Evolutionary conservation across 1,284 basidiomycete genomes (phyloP).

Genomic region (Malassezia caprae): DNA sequence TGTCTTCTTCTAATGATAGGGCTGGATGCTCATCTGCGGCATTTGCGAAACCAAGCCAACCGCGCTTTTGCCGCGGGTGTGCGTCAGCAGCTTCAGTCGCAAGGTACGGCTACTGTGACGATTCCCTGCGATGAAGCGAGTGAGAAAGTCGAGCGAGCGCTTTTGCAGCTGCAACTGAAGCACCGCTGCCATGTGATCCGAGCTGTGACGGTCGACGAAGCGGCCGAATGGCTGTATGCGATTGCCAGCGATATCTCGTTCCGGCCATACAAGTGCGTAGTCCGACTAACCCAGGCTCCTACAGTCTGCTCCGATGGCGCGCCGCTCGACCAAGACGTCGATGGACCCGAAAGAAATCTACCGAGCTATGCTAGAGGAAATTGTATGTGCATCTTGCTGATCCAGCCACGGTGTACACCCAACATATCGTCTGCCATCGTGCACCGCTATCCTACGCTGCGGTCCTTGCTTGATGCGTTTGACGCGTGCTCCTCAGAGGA

Average conservation of each 20-base stretch:
- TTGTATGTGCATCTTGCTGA: not conserved
- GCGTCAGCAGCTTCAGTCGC: constrained; percentile 5
- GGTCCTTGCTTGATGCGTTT: constrained; percentile 2
- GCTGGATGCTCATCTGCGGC: constrained; percentile 1
- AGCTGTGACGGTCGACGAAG: not conserved
- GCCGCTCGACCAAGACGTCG: not conserved
- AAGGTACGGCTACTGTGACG: not conserved
- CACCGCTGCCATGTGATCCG: constrained; percentile 10
- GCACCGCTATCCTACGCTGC: constrained; percentile 7
- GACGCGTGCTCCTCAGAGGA: not conserved
- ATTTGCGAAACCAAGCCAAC: not conserved
- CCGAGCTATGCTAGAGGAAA: constrained; percentile 16
- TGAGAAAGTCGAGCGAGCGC: not conserved
- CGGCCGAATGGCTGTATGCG: constrained; percentile 5
- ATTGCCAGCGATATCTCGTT: constrained; percentile 14
- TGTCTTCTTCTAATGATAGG: constrained; percentile 8
- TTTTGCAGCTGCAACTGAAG: constrained; percentile 7
- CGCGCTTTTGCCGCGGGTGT: constrained; percentile 5
- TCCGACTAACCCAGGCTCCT: not conserved
- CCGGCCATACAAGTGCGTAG: constrained; percentile 10
- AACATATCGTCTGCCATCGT: constrained; percentile 2
- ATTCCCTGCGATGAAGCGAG: not conserved
- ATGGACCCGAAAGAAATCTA: constrained; percentile 3
- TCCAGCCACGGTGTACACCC: constrained; percentile 8
- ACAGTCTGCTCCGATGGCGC: not conserved